Conservation (phyloP, 179 eudicot species). For the Spinacia oleracea region DNA sequence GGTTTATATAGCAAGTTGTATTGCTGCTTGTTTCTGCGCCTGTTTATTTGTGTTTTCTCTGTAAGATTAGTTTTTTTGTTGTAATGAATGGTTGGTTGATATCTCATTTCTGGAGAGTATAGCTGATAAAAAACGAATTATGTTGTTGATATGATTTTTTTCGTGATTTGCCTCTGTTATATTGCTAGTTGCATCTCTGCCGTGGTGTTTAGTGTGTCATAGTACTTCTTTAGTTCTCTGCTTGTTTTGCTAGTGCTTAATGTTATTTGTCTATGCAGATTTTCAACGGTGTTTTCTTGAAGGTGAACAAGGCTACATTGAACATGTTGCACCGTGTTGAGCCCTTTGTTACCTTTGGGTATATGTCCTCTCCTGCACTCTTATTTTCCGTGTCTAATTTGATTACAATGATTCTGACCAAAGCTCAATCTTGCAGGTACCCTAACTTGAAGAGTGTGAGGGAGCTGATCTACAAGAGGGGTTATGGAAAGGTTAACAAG, state of each 20-base stretch:
- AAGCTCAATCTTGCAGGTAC: constrained; percentile 32
- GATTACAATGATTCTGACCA: neutral
- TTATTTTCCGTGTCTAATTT: neutral
- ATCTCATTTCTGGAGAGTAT: too few species aligned
- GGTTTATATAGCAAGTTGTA: neutral
- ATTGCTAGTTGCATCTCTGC: too few species aligned
- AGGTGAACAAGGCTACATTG: constrained; percentile 53
- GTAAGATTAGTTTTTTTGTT: neutral
- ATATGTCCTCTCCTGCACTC: neutral
- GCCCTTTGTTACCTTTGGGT: constrained; percentile 57
- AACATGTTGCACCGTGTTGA: constrained; percentile 59
- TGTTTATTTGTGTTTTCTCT: neutral
- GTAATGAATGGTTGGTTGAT: too few species aligned
- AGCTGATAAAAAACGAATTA: too few species aligned
- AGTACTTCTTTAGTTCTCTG: neutral
- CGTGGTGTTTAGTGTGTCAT: too few species aligned
- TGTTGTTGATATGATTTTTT: too few species aligned
- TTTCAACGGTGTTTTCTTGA: constrained; percentile 50
- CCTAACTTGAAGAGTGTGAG: constrained; percentile 74
- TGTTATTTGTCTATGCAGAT: constrained; percentile 27
- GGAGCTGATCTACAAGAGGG: constrained; percentile 73
- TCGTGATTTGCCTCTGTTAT: neutral
- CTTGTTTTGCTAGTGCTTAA: neutral
- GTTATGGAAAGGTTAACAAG: constrained; percentile 71
- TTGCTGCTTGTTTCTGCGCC: neutral